Evolutionary conservation across 2,329 filamentous ascomycete species (phyloP).

Genomic region (Hymenoscyphus fructigenus): DNA sequence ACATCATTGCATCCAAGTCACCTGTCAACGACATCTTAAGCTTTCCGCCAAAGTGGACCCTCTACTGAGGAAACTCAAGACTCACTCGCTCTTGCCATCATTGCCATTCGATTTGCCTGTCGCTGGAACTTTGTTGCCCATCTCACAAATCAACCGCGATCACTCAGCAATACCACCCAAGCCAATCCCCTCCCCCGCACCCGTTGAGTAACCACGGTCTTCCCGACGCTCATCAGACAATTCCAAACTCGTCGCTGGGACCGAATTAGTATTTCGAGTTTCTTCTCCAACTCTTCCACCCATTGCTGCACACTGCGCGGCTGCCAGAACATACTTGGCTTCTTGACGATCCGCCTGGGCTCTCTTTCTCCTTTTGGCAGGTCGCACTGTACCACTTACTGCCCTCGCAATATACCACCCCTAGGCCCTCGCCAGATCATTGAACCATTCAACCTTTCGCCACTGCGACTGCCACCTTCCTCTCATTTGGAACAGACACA

Average conservation of each 20-base stretch:
- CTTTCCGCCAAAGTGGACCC: slow-evolving; percentile 21
- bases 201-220: not conserved
- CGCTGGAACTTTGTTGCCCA: not conserved
- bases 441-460: slow-evolving; percentile 15
- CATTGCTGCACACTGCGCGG: not conserved
- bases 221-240: not conserved
- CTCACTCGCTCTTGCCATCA: not conserved
- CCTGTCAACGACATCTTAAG: slow-evolving; percentile 21
- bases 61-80: slow-evolving; percentile 13
- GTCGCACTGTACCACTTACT: slow-evolving; percentile 25
- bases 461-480: slow-evolving; percentile 22
- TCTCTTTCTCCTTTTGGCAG: slow-evolving; percentile 23
- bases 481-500: slow-evolving; percentile 23
- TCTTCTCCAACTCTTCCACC: not conserved
- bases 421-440: not conserved
- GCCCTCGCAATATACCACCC: slow-evolving; percentile 18
- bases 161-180: not conserved
- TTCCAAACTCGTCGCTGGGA: not conserved
- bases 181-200: not conserved
- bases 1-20: slow-evolving; percentile 11
- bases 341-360: slow-evolving; percentile 15
- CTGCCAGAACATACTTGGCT: not conserved
- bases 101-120: not conserved
- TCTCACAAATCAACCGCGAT: not conserved
- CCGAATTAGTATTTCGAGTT: not conserved